These are phyloP conservation scores for Pyronema domesticum DNA, from an alignment of 495 filamentous ascomycete species.

Conservation along the genomic window DNA sequence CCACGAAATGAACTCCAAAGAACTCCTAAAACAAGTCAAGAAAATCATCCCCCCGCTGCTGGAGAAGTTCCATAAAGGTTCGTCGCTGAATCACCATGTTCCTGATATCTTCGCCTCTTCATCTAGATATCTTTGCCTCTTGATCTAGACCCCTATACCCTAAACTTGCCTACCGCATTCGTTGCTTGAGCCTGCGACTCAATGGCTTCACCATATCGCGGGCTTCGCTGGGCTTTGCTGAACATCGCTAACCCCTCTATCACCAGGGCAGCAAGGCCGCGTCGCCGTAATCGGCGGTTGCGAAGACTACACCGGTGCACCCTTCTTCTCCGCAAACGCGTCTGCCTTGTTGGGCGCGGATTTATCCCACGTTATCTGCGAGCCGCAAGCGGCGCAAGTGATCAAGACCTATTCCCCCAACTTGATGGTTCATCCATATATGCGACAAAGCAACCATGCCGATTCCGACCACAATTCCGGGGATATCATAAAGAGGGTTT, in stretches of 20 bases:
- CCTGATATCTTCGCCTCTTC: not conserved
- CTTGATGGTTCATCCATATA: conserved; percentile 92
- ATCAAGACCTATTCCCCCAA: conserved; percentile 98
- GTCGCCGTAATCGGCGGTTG: conserved; percentile 91
- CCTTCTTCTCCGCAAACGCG: conserved; percentile 95
- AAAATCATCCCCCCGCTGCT: conserved; percentile 90
- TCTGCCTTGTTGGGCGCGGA: conserved; percentile 75
- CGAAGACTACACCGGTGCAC: conserved; percentile 90
- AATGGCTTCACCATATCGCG: not conserved
- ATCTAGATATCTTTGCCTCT: too few relatives aligned
- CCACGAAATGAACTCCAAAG: conserved; percentile 29
- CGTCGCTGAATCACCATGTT: conserved; percentile 24
- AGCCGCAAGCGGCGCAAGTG: conserved; percentile 67
- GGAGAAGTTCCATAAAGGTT: conserved; percentile 95
- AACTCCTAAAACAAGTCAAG: conserved; percentile 62
- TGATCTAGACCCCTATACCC: too few relatives aligned
- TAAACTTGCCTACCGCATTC: too few relatives aligned
- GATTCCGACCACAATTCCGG: conserved; percentile 27
- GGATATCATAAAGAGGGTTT: conserved; percentile 47
- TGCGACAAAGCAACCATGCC: conserved; percentile 48
- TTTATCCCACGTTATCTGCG: conserved; percentile 93
- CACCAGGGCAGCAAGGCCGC: conserved; percentile 68
- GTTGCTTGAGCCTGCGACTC: not conserved
- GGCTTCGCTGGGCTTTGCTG: not conserved
- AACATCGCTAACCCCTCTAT: not conserved